Conservation (phyloP, 495 filamentous ascomycete genomes). For the Pseudoneurospora amorphoporcata region DNA sequence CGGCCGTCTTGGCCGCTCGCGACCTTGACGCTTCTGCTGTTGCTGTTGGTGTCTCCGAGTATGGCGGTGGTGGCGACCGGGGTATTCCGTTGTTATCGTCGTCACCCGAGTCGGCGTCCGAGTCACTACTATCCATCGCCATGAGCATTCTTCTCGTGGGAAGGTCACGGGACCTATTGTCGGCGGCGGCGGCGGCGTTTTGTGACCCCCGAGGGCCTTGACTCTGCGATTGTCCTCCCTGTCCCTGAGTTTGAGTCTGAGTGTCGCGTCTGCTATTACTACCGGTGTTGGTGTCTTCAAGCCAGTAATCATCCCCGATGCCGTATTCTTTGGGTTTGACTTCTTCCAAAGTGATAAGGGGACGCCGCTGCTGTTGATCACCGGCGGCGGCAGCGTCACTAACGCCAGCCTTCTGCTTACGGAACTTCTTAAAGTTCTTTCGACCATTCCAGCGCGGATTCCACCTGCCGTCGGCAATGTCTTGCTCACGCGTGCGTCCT, state of each 20-base stretch:
- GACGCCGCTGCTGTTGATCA: conserved; percentile 8
- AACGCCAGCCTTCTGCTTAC: conserved; percentile 30
- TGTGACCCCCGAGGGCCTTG: neutral
- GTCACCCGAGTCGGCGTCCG: conserved; percentile 3
- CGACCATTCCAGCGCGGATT: conserved; percentile 88
- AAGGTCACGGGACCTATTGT: neutral
- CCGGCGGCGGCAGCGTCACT: conserved; percentile 35
- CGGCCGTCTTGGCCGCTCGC: conserved; percentile 20
- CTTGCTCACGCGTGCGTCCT: conserved; percentile 33
- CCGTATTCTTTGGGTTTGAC: conserved; percentile 70
- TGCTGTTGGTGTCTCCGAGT: neutral
- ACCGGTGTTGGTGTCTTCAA: conserved; percentile 29
- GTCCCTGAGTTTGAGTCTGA: conserved; percentile 17
- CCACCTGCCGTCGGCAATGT: conserved; percentile 57
- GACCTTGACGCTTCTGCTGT: conserved; percentile 14
- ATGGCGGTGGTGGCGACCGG: neutral
- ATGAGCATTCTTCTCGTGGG: conserved; percentile 11
- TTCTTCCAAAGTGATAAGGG: conserved; percentile 70
- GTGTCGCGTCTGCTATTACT: conserved; percentile 17
- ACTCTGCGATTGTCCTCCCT: conserved; percentile 8
- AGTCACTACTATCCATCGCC: conserved; percentile 28
- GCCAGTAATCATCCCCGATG: conserved; percentile 78
- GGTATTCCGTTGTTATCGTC: neutral
- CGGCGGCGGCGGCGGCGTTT: neutral
- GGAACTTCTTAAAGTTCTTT: conserved; percentile 94